Evolutionary conservation across 306 rosid genomes (phyloP), one percentile per base, ranked within the genome.

Genomic region (Pueraria montana): DNA sequence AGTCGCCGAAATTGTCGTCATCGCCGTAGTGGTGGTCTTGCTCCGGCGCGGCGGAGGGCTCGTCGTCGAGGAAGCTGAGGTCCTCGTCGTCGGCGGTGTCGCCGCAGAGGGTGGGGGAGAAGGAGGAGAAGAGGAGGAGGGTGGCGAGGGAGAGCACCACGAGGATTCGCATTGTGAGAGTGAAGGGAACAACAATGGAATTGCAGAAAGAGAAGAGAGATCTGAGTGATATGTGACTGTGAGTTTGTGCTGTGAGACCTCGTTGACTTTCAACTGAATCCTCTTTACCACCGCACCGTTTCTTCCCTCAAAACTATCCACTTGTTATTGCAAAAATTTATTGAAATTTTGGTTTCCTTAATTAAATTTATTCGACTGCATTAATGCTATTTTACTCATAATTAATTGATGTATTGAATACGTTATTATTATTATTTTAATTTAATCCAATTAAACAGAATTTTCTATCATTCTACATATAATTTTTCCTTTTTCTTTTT

Each of bases 31-130:
- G 79, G 21, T 77, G 77, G 74, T 89, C 87, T 34, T 73, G 34
- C 49, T 52, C 69, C 3, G 71, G 5, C 20, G 79, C 5, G 59
- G 86, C 48, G 48, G 74, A 63, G 11, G 88, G 16, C 40, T 34
- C 40, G 40, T 91, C 98, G 11, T 94, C 98, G 23, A 96, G 97
- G 84, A 94, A 94, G 80, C 93, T 91, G 87, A 96, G 98, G 85
- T 96, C 99, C 59, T 94, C 99, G 64, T 84, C 91, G 76, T 85
- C 86, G 18, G 40, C 11, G 46, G 12, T 13, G 42, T 34, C 32
- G 13, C 89, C 80, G 88, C 86, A 91, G 77, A 87, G 74, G 42
- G 81, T 24, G 50, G 12, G 46, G 48, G 90, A 69, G 83, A 89
- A 87, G 3, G 96, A 84, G 64, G 98, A 91, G 82, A 90, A 82